phyloP scores from a whole-genome alignment of 352 stramenopile genomes.

The Phytopythium oedochilum region DNA sequence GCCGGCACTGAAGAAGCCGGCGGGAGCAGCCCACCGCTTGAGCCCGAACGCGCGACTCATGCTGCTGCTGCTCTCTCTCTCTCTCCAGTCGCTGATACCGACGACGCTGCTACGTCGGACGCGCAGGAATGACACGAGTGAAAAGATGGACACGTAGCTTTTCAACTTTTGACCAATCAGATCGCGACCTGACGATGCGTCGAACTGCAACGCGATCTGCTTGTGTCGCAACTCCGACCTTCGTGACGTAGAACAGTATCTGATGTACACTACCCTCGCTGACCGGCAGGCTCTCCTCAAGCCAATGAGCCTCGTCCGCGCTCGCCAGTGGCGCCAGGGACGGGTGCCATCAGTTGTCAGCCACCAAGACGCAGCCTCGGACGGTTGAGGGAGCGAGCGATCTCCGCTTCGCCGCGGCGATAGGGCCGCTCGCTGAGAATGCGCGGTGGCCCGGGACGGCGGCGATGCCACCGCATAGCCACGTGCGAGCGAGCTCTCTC shows the following conservation, averaged over 20 bases:
- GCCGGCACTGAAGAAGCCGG: conserved; percentile 4
- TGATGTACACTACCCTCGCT: too few species aligned
- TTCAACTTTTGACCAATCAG: background rate
- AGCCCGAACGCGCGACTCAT: conserved; percentile 2
- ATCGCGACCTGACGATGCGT: background rate
- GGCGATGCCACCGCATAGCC: too few species aligned
- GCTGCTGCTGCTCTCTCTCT: background rate
- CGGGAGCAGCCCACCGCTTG: background rate
- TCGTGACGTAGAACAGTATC: too few species aligned
- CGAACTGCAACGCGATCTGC: background rate
- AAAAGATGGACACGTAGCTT: too few species aligned
- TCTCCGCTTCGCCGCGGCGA: too few species aligned
- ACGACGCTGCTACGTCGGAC: background rate
- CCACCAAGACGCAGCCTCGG: background rate
- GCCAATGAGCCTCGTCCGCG: too few species aligned
- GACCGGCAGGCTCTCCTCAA: too few species aligned
- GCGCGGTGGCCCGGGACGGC: too few species aligned
- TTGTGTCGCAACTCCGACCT: too few species aligned
- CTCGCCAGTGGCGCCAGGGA: too few species aligned
- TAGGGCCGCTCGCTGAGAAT: too few species aligned
- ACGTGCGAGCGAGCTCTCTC: too few species aligned
- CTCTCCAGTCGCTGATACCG: background rate
- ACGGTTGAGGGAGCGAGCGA: background rate
- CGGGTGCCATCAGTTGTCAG: background rate
- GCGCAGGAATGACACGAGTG: background rate